These are phyloP conservation scores for Didymella sp. DNA, from an alignment of 2,329 filamentous ascomycete species.

Conservation along the genomic window DNA sequence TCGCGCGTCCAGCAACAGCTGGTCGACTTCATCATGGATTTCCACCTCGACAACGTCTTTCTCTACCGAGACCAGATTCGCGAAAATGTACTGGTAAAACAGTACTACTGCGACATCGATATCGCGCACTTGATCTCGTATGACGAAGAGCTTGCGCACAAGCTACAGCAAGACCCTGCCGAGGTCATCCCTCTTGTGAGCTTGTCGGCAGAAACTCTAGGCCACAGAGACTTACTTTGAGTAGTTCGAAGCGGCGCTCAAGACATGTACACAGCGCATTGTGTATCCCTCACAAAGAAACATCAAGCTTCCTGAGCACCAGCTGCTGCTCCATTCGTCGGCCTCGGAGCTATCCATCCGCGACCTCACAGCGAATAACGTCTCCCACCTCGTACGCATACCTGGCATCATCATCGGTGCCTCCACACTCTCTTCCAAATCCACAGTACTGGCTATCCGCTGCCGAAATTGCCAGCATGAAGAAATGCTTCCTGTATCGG, in stretches of 20 bases:
- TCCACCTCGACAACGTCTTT: conserved; percentile 91
- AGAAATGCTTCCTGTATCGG: conserved; percentile 73
- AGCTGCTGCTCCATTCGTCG: conserved; percentile 91
- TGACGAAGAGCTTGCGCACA: conserved; percentile 92
- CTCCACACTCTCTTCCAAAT: conserved; percentile 95
- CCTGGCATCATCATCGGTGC: conserved; percentile 98
- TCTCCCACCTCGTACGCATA: conserved; percentile 93
- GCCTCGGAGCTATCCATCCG: conserved; percentile 92
- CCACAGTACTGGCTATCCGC: conserved; percentile 82
- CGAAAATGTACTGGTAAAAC: conserved; percentile 92
- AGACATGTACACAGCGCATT: conserved; percentile 90
- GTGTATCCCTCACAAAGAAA: conserved; percentile 78
- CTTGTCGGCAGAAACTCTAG: background rate
- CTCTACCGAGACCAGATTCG: conserved; percentile 96
- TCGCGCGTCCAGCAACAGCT: conserved; percentile 73
- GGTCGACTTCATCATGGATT: conserved; percentile 90
- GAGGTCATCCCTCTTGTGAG: conserved; percentile 90
- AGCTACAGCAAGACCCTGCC: conserved; percentile 84
- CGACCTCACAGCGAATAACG: conserved; percentile 89
- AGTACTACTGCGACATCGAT: conserved; percentile 95
- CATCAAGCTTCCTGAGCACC: conserved; percentile 82
- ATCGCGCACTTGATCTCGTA: conserved; percentile 95
- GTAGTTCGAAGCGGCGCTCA: conserved; percentile 89
- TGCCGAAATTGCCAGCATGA: conserved; percentile 84
- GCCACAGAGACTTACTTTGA: conserved; percentile 23